Evolutionary conservation across 495 filamentous ascomycete genomes (phyloP), one percentile per base, ranked within the genome.

Genomic region (Antarctomyces pellizariae): DNA sequence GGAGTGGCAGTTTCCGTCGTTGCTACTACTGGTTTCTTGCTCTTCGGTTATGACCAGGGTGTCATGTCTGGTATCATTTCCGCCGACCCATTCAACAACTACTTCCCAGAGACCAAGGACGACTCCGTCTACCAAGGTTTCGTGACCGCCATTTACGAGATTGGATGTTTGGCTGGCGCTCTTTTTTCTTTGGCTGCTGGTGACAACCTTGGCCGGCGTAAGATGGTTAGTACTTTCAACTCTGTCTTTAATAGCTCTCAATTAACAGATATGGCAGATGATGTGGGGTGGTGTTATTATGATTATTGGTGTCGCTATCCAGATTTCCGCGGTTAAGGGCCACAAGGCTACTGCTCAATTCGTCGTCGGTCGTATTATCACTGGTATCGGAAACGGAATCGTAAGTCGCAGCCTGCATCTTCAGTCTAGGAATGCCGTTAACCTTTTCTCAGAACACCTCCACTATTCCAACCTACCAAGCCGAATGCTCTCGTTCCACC

Each of bases 11-110:
- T 79, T 18, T 69, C 71, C 7, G 59, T 59, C 20, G 61, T 79
- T 21, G 67, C 71, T 11, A 77, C 73, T 0, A 74, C 68, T 24
- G 73, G 70, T 15, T 77, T 78, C 46, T 44, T 79, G 16, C 57
- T 77, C 3, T 79, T 77, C 43, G 73, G 71, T 38, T 30, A 25
- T 18, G 31, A 36, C 44, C 36, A 70, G 46, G 64, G 64, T 47
- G 65, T 72, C 31, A 86, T 84, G 77, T 67, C 60, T 35, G 76
- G 77, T 28, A 83, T 86, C 38, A 80, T 84, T 34, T 69, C 66
- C 22, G 65, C 75, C 0, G 49, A 55, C 0, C 61, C 63, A 6
- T 89, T 89, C 53, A 71, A 69, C 45, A 36, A 62, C 15, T 54
- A 69, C 9, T 79, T 84, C 39, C 62, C 64, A 7, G 67, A 67